Percentiles rank a stretch among this genome's conserved stretches.
phyloP scores from a whole-genome alignment of 148 eudicot genomes.

The Rhododendron mucronatum region DNA sequence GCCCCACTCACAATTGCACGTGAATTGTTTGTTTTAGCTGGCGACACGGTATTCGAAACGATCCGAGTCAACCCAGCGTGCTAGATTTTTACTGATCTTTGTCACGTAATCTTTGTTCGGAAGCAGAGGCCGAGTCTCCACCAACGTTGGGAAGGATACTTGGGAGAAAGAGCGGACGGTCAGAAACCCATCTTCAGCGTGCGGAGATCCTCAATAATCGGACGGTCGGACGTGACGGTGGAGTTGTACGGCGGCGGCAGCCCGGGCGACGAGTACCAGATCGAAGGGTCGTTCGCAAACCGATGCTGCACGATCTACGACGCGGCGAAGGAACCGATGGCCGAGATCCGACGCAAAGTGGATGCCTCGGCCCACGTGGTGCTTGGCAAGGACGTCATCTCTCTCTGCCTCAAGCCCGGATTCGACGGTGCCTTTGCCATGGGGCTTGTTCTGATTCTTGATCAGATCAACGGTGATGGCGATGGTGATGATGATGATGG shows the following conservation, averaged over 20 bases:
- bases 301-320: constrained; percentile 61
- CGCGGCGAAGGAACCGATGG: constrained; percentile 41
- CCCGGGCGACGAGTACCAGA: constrained; percentile 55
- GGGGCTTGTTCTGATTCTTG: constrained; percentile 75
- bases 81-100: background rate
- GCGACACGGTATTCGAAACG: background rate
- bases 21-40: background rate
- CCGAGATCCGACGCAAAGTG: constrained; percentile 79
- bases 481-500: constrained; percentile 17
- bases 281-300: constrained; percentile 68
- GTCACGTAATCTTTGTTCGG: background rate
- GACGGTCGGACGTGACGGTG: constrained; percentile 68
- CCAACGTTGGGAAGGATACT: constrained; percentile 88
- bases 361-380: constrained; percentile 59
- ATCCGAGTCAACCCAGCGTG: background rate
- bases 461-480: constrained; percentile 51
- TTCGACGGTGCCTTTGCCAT: constrained; percentile 82
- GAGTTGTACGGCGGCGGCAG: constrained; percentile 41
- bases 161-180: constrained; percentile 61
- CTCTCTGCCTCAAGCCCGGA: constrained; percentile 53
- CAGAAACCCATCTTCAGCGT: constrained; percentile 83
- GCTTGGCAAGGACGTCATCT: constrained; percentile 75
- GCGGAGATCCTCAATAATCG: constrained; percentile 73
- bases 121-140: constrained; percentile 82
- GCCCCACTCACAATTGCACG: too few relatives aligned